Evolutionary conservation across 164 flowering plant genomes (phyloP).

Genomic region (Vitis cinerea): DNA sequence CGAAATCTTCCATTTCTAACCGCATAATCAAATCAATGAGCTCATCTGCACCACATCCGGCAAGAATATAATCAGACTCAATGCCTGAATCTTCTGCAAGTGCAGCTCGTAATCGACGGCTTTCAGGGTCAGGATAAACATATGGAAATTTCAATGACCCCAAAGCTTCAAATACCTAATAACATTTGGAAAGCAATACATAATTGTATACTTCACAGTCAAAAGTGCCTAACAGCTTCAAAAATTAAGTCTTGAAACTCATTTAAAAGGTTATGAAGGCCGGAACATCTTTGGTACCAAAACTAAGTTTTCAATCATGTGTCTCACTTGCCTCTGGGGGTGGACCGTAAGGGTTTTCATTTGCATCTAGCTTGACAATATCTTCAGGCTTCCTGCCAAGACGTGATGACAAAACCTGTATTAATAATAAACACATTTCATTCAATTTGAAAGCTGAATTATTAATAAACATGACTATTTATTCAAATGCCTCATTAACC

Average conservation of each 20-base stretch:
- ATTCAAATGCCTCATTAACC: neutral
- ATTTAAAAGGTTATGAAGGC: too few species aligned
- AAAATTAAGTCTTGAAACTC: too few species aligned
- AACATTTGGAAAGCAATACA: slow-evolving; percentile 33
- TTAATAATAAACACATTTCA: slow-evolving; percentile 4
- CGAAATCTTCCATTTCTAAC: slow-evolving; percentile 30
- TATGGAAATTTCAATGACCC: slow-evolving; percentile 82
- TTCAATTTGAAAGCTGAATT: neutral
- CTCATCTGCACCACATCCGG: slow-evolving; percentile 98
- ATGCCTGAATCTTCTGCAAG: slow-evolving; percentile 95
- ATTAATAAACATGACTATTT: neutral
- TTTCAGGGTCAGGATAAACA: slow-evolving; percentile 95
- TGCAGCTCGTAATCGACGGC: slow-evolving; percentile 82
- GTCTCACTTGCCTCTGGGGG: slow-evolving; percentile 90
- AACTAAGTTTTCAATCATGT: neutral
- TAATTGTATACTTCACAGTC: slow-evolving; percentile 3
- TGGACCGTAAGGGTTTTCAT: slow-evolving; percentile 99
- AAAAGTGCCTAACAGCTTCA: too few species aligned
- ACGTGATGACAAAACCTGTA: slow-evolving; percentile 79
- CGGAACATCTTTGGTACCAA: neutral
- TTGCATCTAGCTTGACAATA: slow-evolving; percentile 92
- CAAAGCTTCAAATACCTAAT: slow-evolving; percentile 85
- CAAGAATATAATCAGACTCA: slow-evolving; percentile 87
- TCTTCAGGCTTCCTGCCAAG: slow-evolving; percentile 98
- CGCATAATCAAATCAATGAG: slow-evolving; percentile 97